Conservation (phyloP, 164 flowering plant species). For the Vitis riparia region DNA sequence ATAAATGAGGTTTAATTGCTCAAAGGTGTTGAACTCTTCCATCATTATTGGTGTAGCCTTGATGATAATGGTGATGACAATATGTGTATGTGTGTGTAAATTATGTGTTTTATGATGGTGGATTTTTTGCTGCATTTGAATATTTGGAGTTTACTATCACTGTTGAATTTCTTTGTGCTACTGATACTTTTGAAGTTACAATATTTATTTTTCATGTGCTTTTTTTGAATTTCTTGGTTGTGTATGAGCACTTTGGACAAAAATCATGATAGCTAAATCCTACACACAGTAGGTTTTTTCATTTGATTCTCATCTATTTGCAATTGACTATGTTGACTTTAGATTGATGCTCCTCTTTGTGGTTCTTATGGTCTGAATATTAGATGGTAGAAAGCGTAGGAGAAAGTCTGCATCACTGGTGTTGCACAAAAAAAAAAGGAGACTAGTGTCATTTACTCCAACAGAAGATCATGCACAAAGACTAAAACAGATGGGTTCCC, state of each 20-base stretch:
- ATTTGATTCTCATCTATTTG: not conserved
- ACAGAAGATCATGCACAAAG: constrained; percentile 47
- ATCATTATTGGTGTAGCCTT: too few relatives aligned
- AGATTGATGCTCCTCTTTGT: not conserved
- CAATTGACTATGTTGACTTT: not conserved
- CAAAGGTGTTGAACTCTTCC: too few relatives aligned
- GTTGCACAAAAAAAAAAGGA: constrained; percentile 50
- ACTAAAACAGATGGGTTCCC: constrained; percentile 65
- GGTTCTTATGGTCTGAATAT: constrained; percentile 1
- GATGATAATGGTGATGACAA: too few relatives aligned
- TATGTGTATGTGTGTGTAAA: too few relatives aligned
- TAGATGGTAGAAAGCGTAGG: constrained; percentile 54
- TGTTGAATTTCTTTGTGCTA: too few relatives aligned
- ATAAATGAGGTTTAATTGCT: too few relatives aligned
- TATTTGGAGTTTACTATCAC: too few relatives aligned
- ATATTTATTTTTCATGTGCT: not conserved
- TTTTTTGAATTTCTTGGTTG: not conserved
- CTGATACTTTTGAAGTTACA: too few relatives aligned
- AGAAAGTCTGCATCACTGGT: constrained; percentile 43
- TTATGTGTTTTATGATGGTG: too few relatives aligned
- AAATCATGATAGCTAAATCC: not conserved
- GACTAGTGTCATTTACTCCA: constrained; percentile 57
- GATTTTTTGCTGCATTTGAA: too few relatives aligned
- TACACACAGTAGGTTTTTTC: not conserved
- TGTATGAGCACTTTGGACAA: not conserved